Evolutionary conservation across 306 rosid species (phyloP), one percentile per base, ranked within the genome.

Genomic region (Dryas octopetala): DNA sequence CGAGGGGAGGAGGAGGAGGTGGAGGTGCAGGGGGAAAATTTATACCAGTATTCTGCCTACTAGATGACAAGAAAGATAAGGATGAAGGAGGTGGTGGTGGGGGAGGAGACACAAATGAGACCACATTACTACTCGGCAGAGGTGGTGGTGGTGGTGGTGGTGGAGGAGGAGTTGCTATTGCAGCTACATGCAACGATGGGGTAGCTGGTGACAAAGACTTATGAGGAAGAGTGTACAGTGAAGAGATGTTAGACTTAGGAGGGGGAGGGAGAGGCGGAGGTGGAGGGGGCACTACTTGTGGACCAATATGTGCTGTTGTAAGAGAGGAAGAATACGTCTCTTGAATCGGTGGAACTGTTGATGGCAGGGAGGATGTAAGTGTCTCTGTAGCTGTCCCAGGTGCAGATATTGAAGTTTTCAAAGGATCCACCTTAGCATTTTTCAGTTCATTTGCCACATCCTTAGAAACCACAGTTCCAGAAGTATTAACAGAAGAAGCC

Each of bases 1-100:
- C 17, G 62, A 49, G 1, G 17, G 66, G 59, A 19, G 78, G 23
- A 19, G 19, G 73, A 44, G 82, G 78, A 9, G 85, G 80, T 19
- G 91, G 87, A 63, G 85, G 81, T 11, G 85, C 85, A 14, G 92
- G 95, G 2, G 91, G 85, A 38, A 53, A 50, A 80, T 55, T 73
- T 46, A 17, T 74, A 74, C 64, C 61, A 9, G 64, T 58, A 40
- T 77, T 55, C 57, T 71, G 80, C 70, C 60, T 61, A 41, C 46
- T 66, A 71, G 73, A 62, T 63, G 82, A 64, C 54, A 53, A 11
- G 48, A 58, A 63, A 65, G 48, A 13, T 48, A 79, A 23, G n/a
- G 77, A 59, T 0, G 61, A 62, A 60, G 65, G 75, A 5, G 78
- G 88, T 0, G 81, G 89, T 17, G 81, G 86, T 0, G 77, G 79